Conservation (phyloP, 2,329 filamentous ascomycete species). For the Colletotrichum phormii region DNA sequence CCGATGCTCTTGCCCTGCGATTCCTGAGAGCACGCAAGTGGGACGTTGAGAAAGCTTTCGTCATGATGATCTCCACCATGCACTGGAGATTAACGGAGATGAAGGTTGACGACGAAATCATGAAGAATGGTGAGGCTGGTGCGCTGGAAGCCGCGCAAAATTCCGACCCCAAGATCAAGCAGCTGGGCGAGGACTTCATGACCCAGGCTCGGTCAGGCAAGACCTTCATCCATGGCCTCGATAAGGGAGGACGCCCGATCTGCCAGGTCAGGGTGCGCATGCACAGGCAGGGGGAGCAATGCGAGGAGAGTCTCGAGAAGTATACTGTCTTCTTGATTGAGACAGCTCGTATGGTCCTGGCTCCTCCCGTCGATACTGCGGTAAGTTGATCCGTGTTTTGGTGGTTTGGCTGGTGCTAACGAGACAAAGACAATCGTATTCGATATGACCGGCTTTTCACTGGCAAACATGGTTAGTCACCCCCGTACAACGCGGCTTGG, state of each 20-base stretch:
- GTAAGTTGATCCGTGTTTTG: slow-evolving; percentile 65
- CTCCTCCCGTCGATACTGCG: slow-evolving; percentile 87
- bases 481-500: neutral
- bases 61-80: slow-evolving; percentile 96
- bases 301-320: slow-evolving; percentile 82
- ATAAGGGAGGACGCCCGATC: slow-evolving; percentile 87
- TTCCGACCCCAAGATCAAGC: slow-evolving; percentile 71
- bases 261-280: slow-evolving; percentile 86
- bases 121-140: slow-evolving; percentile 78
- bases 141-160: slow-evolving; percentile 70
- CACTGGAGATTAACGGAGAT: slow-evolving; percentile 88
- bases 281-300: slow-evolving; percentile 86
- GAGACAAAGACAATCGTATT: slow-evolving; percentile 83
- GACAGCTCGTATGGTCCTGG: slow-evolving; percentile 86
- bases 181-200: slow-evolving; percentile 80
- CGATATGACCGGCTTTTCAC: slow-evolving; percentile 92
- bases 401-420: neutral
- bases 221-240: slow-evolving; percentile 88
- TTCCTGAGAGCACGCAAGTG: slow-evolving; percentile 94
- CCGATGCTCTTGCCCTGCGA: slow-evolving; percentile 84
- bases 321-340: slow-evolving; percentile 97
- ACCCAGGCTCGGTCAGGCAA: slow-evolving; percentile 89
- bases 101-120: slow-evolving; percentile 90
- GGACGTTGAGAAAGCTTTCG: slow-evolving; percentile 91
- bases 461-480: slow-evolving; percentile 87